phyloP scores from a whole-genome alignment of 768 basidiomycete genomes.

The Phallus indusiatus region DNA sequence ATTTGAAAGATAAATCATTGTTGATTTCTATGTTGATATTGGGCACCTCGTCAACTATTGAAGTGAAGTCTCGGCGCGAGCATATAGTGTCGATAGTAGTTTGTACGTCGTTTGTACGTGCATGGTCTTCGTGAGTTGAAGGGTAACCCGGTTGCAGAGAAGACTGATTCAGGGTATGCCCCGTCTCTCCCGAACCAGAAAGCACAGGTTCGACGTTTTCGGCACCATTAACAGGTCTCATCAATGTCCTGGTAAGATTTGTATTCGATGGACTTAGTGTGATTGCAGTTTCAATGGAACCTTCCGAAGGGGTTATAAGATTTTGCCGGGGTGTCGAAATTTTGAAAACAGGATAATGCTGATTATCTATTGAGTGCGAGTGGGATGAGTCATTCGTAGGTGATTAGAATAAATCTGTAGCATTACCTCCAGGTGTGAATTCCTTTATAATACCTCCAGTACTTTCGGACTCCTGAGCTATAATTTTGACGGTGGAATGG shows the following conservation, averaged over 20 bases:
- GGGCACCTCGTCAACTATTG: not conserved
- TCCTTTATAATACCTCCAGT: not conserved
- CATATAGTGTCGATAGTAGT: not conserved
- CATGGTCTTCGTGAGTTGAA: not conserved
- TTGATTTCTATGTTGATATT: not conserved
- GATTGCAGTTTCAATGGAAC: not conserved
- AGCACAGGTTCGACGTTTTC: not conserved
- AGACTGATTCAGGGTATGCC: not conserved
- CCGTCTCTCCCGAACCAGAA: not conserved
- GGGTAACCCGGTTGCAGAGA: not conserved
- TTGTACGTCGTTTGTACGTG: not conserved
- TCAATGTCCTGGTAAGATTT: not conserved
- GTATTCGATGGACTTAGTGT: not conserved
- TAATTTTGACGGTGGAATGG: not conserved
- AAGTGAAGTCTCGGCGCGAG: not conserved
- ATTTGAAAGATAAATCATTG: not conserved
- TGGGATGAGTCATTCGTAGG: too few species aligned
- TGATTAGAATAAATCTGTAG: too few species aligned
- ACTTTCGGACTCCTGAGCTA: not conserved
- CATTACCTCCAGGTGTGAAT: not conserved
- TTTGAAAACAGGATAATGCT: not conserved
- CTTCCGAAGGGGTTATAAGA: not conserved
- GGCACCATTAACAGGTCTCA: not conserved
- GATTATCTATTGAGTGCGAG: not conserved
- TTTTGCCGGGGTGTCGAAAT: not conserved